Evolutionary conservation across 2,329 filamentous ascomycete genomes (phyloP), one percentile per base, ranked within the genome.

Genomic region (Fusarium succisae): DNA sequence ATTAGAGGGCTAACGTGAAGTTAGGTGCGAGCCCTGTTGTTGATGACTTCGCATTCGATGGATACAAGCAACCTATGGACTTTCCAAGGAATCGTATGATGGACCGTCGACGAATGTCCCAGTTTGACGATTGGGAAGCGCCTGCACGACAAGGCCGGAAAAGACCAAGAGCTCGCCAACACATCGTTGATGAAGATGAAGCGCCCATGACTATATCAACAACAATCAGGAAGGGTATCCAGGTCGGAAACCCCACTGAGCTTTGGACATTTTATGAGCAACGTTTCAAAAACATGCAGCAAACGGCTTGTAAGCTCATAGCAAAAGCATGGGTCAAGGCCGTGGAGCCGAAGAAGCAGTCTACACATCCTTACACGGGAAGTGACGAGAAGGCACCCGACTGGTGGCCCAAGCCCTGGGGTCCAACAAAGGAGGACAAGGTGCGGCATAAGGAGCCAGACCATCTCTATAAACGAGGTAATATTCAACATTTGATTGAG

Each of bases 271-370:
- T 91, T 71, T 92, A 93, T 73, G 85, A 88, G 54, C 85, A 87
- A 45, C 84, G 90, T 2, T 90, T 94, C 78, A 89, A 88, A 71
- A 88, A 88, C 66, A 88, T 92, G 74, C 92, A 94, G 76, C 93
- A 95, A 76, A 88, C 90, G 4, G 89, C 91, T 12, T 92, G 91
- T 82, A 94, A 94, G 81, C 83, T 91, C 32, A 91, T 94, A 59
- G 90, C 90, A 39, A 95, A 94, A 80, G 91, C 89, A 17, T 94
- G 92, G 89, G 91, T 95, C 67, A 94, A 94, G 78, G 86, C 90
- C 4, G 89, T 94, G 5, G 92, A 93, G 76, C 93, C 93, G 0
- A 94, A 93, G 82, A 95, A 95, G 81, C 92, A 94, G 80, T 91
- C 91, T 0, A 91, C 89, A 24, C 90, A 93, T 75, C 92, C 93